Evolutionary conservation across 2,329 filamentous ascomycete species (phyloP).

Genomic region (Endoconidiophora polonica): DNA sequence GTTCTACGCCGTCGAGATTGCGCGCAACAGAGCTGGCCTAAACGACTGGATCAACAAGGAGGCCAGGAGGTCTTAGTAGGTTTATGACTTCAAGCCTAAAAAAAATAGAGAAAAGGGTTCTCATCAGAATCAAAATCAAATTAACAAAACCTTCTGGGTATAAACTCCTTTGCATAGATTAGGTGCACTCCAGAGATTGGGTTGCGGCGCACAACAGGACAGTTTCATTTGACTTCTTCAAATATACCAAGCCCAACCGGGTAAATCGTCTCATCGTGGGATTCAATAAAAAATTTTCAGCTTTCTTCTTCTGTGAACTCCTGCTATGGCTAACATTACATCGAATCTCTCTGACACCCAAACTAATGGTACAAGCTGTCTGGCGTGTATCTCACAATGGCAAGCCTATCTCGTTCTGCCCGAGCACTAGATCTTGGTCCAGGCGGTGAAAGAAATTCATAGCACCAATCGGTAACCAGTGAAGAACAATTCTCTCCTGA

Average conservation of each 20-base stretch:
- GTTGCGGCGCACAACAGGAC: not conserved
- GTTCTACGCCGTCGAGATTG: conserved; percentile 38
- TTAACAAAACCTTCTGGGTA: too few species aligned
- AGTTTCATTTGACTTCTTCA: not conserved
- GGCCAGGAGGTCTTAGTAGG: conserved; percentile 30
- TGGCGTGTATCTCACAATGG: too few species aligned
- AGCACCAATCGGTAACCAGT: too few species aligned
- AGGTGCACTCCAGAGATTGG: not conserved
- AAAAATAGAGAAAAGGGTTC: too few species aligned
- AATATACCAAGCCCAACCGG: conserved; percentile 13
- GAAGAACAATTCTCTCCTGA: too few species aligned
- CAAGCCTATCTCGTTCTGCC: conserved; percentile 16
- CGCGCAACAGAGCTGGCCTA: conserved; percentile 60
- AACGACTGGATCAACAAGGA: conserved; percentile 97
- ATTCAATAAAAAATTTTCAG: not conserved
- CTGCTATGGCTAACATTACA: too few species aligned
- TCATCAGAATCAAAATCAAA: too few species aligned
- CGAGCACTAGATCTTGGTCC: too few species aligned
- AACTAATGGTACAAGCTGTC: not conserved
- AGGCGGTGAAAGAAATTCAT: too few species aligned
- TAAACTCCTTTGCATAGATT: too few species aligned
- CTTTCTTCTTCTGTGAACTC: too few species aligned
- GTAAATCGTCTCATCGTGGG: conserved; percentile 36
- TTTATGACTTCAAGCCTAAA: too few species aligned
- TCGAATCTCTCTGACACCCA: not conserved